phyloP scores from a whole-genome alignment of 768 basidiomycete genomes.

The Suillus luteus region DNA sequence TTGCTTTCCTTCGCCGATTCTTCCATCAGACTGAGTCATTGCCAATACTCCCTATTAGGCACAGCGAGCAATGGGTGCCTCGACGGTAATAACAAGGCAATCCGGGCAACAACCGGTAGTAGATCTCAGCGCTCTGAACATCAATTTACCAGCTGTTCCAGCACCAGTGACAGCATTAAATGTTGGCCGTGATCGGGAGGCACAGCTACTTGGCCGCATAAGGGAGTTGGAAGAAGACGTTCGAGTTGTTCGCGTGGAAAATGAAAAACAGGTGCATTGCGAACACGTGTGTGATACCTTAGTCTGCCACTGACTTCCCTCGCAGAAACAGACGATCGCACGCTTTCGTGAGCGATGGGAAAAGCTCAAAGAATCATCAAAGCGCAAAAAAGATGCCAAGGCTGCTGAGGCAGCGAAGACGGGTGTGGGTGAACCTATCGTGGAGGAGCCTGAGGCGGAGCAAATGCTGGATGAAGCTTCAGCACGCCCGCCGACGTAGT shows the following conservation, averaged over 20 bases:
- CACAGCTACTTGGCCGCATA: constrained; percentile 46
- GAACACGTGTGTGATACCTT: constrained; percentile 8
- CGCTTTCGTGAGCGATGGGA: constrained; percentile 89
- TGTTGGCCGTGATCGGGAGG: constrained; percentile 59
- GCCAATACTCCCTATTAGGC: constrained; percentile 48
- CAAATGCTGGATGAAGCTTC: constrained; percentile 48
- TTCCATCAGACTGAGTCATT: constrained; percentile 9
- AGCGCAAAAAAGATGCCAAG: constrained; percentile 79
- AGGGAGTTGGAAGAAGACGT: constrained; percentile 85
- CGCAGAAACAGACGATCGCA: constrained; percentile 78
- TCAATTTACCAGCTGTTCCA: constrained; percentile 52
- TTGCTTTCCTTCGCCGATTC: background rate
- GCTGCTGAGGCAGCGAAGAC: constrained; percentile 47
- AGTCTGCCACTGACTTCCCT: constrained; percentile 18
- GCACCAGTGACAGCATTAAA: constrained; percentile 51
- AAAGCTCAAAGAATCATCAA: constrained; percentile 85
- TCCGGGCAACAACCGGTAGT: constrained; percentile 38
- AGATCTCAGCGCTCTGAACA: constrained; percentile 59
- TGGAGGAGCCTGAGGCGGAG: constrained; percentile 67
- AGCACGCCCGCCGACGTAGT: constrained; percentile 7
- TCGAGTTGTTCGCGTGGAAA: constrained; percentile 61
- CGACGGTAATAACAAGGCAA: constrained; percentile 54
- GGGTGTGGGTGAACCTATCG: constrained; percentile 65
- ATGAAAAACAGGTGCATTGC: constrained; percentile 75
- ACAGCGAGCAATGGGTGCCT: constrained; percentile 76